These are phyloP conservation scores for Microcos paniculata DNA, from an alignment of 345 rosid species.

Conservation along the genomic window DNA sequence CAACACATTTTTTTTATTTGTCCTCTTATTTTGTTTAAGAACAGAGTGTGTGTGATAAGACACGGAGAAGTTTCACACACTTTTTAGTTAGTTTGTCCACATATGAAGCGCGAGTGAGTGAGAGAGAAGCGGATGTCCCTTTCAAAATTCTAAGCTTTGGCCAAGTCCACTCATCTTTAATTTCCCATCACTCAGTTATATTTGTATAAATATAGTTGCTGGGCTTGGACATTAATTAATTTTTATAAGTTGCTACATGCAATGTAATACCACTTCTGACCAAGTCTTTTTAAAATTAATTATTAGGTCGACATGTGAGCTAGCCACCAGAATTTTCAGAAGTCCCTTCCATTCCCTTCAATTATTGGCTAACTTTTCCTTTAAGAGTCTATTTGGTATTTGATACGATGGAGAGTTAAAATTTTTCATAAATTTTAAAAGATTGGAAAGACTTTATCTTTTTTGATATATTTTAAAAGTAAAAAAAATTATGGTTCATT, in stretches of 20 bases:
- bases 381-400: too few species aligned
- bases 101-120: neutral
- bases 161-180: neutral
- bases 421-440: too few species aligned
- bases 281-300: neutral
- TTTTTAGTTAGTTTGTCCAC: neutral
- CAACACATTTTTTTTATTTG: neutral
- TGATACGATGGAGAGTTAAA: too few species aligned
- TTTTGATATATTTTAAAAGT: neutral
- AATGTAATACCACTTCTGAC: neutral
- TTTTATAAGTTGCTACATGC: neutral
- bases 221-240: too few species aligned
- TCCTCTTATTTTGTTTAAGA: neutral
- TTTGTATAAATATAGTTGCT: neutral
- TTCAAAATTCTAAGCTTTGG: neutral
- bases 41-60: neutral
- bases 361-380: neutral
- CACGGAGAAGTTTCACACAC: neutral
- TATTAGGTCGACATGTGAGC: neutral
- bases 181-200: neutral
- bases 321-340: neutral
- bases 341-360: neutral
- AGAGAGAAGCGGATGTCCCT: neutral
- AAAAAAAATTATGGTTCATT: too few species aligned
- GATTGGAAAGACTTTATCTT: neutral